Evolutionary conservation across 768 basidiomycete species (phyloP).

Genomic region (Pleurotus giganteus): DNA sequence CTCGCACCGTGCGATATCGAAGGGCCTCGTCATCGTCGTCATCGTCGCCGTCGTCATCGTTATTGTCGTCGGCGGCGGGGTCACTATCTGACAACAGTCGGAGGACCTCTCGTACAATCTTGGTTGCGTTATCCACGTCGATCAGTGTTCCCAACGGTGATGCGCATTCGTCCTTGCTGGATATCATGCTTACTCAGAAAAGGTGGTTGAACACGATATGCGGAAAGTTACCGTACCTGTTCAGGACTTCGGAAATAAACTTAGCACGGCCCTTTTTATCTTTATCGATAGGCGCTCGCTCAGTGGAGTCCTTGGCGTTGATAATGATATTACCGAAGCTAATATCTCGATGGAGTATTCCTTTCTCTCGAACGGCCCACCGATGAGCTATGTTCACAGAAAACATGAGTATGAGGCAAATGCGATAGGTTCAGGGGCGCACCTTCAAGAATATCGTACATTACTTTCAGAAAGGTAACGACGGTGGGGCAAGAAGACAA

Average conservation of each 20-base stretch:
- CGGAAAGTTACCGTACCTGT: background rate
- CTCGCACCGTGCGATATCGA: too few species aligned
- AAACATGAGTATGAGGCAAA: background rate
- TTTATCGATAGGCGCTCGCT: background rate
- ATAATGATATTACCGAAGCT: slow-evolving; percentile 3
- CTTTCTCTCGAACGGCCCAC: background rate
- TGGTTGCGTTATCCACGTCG: background rate
- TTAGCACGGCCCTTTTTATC: background rate
- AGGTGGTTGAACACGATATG: background rate
- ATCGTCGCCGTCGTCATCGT: too few species aligned
- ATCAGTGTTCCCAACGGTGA: background rate
- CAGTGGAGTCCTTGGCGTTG: background rate
- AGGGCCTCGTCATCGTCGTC: too few species aligned
- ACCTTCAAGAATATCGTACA: background rate
- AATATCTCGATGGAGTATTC: slow-evolving; percentile 3
- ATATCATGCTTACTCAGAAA: too few species aligned
- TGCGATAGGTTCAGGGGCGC: background rate
- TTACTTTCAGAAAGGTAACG: background rate
- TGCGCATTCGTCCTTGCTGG: background rate
- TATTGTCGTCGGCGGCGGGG: background rate
- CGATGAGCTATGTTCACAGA: slow-evolving; percentile 1
- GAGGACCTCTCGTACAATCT: too few species aligned
- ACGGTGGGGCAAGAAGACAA: background rate
- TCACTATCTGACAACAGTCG: too few species aligned
- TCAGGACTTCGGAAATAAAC: background rate